These are phyloP conservation scores for Chytridium lagenaria DNA, from an alignment of 371 early-diverging fungal genomes.

Conservation along the genomic window DNA sequence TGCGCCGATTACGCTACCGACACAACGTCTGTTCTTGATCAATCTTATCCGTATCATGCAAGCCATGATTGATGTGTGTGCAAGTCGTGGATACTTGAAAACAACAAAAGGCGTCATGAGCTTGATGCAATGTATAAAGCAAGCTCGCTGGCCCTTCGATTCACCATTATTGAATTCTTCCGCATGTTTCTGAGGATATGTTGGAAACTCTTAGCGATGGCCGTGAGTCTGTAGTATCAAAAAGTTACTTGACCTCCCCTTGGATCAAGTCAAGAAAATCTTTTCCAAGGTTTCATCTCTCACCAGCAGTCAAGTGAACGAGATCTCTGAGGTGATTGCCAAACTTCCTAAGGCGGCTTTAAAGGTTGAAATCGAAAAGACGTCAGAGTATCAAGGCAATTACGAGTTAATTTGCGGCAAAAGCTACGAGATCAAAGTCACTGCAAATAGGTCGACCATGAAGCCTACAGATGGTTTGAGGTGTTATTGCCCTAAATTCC, in stretches of 20 bases:
- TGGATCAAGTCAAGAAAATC: slow-evolving; percentile 58
- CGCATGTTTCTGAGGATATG: slow-evolving; percentile 60
- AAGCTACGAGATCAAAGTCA: slow-evolving; percentile 42
- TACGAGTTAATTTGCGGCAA: slow-evolving; percentile 44
- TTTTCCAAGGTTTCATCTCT: slow-evolving; percentile 58
- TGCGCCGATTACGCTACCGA: slow-evolving; percentile 90
- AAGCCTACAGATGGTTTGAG: slow-evolving; percentile 59
- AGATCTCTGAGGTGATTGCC: slow-evolving; percentile 64
- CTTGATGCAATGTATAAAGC: slow-evolving; percentile 87
- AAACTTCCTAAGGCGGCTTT: slow-evolving; percentile 39
- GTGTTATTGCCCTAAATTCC: slow-evolving; percentile 77
- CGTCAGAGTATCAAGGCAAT: slow-evolving; percentile 26
- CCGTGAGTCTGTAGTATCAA: background rate
- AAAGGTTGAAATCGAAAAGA: background rate
- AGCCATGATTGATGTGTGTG: slow-evolving; percentile 91
- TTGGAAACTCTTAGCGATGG: slow-evolving; percentile 24
- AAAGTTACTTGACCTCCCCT: slow-evolving; percentile 22
- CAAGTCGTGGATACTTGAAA: slow-evolving; percentile 71
- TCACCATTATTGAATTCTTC: slow-evolving; percentile 75
- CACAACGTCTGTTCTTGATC: slow-evolving; percentile 89
- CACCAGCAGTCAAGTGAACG: slow-evolving; percentile 43
- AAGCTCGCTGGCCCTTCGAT: slow-evolving; percentile 80
- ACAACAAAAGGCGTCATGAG: slow-evolving; percentile 73
- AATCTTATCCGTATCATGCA: slow-evolving; percentile 86
- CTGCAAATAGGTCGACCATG: slow-evolving; percentile 14